Base-by-base conservation (phyloP, 1,284 basidiomycete species). In the Boletellus deceptivus region DNA sequence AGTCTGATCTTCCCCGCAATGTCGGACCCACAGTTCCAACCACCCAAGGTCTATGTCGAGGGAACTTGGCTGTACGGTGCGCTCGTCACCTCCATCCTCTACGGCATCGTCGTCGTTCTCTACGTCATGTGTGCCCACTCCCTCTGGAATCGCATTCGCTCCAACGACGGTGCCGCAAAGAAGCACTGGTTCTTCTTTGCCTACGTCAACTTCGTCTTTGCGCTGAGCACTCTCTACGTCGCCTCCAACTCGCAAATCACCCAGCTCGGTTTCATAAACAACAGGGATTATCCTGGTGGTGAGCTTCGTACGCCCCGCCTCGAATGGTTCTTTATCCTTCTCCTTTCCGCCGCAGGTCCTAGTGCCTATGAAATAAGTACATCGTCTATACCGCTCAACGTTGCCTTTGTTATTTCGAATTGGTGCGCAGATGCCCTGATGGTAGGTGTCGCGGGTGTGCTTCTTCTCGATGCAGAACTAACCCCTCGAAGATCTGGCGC, bases 201-300 rank as follows among this genome's bases (percentile, higher is more conserved):
- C 48, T 71, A 68, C 50, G 62, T 72, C 46, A 54, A 56, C 25
- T 17, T 64, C 39, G 14, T 73, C 22, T 70, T 74, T 44, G 54
- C 48, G 14, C 41, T 69, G 42, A 69, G 61, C 5, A 69, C 70
- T 5, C 42, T 73, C 46, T 64, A 68, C 42, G 52, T 68, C 24
- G 57, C 48, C 3, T 27, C 53, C 53, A 64, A 65, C 25, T 40
- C 57, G 1, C 46, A 60, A 16, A 62, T 70, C 46, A 65, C 61
- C 20, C 62, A 72, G 39, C 50, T 65, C 13, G 60, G 61, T 37
- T 74, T 68, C 54, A 67, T 74, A 48, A 60, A 69, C 43, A 37
- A 72, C 27, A 65, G 71, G 24, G 55, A 64, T 33, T 72, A 63
- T 42, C 70, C 71, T 3, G 72, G 71, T 7, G 71, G 72, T 65